phyloP scores from a whole-genome alignment of 2,329 filamentous ascomycete genomes.

The Pseudogymnoascus sp. region DNA sequence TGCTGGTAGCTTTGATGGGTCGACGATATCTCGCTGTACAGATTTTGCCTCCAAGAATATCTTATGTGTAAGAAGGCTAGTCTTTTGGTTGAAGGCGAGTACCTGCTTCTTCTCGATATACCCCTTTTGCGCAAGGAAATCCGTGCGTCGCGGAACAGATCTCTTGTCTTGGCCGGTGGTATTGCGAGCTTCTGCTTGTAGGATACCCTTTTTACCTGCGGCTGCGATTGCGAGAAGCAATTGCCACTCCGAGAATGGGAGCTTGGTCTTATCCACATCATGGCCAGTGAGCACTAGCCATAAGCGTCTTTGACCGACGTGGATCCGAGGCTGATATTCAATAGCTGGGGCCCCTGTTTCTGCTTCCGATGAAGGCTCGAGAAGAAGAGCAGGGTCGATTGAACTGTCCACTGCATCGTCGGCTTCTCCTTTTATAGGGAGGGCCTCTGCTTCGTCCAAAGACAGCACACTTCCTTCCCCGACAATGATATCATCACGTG shows the following conservation, averaged over 20 bases:
- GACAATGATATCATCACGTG: conserved; percentile 10
- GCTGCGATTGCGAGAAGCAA: conserved; percentile 50
- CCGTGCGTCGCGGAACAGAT: conserved; percentile 53
- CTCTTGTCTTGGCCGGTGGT: conserved; percentile 55
- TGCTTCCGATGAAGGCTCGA: background rate
- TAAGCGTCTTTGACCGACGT: conserved; percentile 46
- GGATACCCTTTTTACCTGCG: conserved; percentile 44
- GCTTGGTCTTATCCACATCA: conserved; percentile 47
- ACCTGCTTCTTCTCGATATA: conserved; percentile 55
- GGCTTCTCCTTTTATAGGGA: background rate
- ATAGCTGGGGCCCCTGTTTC: background rate
- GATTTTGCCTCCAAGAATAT: conserved; percentile 34
- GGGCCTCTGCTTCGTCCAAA: conserved; percentile 1
- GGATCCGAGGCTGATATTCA: conserved; percentile 30
- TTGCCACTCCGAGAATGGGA: conserved; percentile 52
- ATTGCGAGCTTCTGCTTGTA: conserved; percentile 52
- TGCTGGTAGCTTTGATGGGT: conserved; percentile 11
- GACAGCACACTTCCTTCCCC: background rate
- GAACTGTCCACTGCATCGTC: background rate
- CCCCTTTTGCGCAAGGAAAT: conserved; percentile 49
- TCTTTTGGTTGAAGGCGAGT: conserved; percentile 50
- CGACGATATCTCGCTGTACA: conserved; percentile 24
- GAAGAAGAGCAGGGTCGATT: background rate
- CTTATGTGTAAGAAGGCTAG: conserved; percentile 54
- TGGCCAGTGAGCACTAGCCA: conserved; percentile 55